Percentiles rank a stretch among this genome's conserved stretches.
These are phyloP conservation scores for Flaveria sonorensis DNA, from an alignment of 129 eudicot genomes.

Conservation along the genomic window DNA sequence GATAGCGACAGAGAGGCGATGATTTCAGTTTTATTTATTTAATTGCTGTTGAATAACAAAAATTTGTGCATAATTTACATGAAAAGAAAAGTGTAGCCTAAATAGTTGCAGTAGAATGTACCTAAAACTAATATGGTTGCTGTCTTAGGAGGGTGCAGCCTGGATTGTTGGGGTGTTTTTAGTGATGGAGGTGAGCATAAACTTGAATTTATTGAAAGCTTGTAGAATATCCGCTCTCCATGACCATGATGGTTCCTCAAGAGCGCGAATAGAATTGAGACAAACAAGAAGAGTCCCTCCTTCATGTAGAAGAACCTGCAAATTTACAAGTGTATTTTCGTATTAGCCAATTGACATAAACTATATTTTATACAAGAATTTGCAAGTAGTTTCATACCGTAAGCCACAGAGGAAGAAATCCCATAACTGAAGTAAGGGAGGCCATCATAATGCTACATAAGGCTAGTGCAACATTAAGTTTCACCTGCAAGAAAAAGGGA, in stretches of 20 bases:
- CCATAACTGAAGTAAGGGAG: conserved; percentile 93
- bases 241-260: conserved; percentile 83
- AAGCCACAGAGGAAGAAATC: conserved; percentile 94
- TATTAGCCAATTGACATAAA: neutral
- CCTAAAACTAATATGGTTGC: conserved; percentile 28
- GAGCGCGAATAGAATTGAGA: conserved; percentile 87
- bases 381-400: conserved; percentile 58
- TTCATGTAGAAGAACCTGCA: conserved; percentile 89
- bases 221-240: conserved; percentile 67
- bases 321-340: conserved; percentile 4
- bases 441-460: conserved; percentile 86
- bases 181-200: conserved; percentile 34
- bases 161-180: conserved; percentile 44
- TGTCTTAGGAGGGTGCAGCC: conserved; percentile 55
- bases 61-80: conserved; percentile 23
- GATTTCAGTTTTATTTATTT: conserved; percentile 3
- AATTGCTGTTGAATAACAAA: conserved; percentile 18
- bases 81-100: conserved; percentile 24
- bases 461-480: conserved; percentile 91
- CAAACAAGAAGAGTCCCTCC: conserved; percentile 98
- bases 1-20: conserved; percentile 4
- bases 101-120: conserved; percentile 17
- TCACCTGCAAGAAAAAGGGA: conserved; percentile 51
- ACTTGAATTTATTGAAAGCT: conserved; percentile 40
- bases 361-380: neutral